Evolutionary conservation across 1,284 basidiomycete species (phyloP).

Genomic region (Peniophora sp.): DNA sequence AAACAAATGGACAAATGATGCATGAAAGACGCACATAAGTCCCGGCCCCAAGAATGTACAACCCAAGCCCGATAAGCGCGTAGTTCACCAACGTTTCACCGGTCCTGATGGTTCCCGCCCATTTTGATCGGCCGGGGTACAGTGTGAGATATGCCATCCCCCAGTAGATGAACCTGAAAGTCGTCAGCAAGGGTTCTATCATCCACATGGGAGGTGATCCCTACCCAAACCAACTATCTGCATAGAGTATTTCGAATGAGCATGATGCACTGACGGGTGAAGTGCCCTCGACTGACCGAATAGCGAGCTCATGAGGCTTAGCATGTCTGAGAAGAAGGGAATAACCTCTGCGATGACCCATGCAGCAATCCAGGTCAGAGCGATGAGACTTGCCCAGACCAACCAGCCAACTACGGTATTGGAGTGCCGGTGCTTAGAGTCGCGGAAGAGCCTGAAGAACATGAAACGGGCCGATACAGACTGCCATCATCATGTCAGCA

Average conservation of each 20-base stretch:
- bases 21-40: slow-evolving; percentile 26
- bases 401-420: slow-evolving; percentile 58
- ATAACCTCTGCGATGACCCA: slow-evolving; percentile 52
- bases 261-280: background rate
- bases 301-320: slow-evolving; percentile 35
- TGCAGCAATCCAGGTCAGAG: slow-evolving; percentile 46
- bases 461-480: slow-evolving; percentile 40
- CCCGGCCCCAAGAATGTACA: slow-evolving; percentile 32
- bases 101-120: slow-evolving; percentile 25
- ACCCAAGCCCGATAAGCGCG: slow-evolving; percentile 30
- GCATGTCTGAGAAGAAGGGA: slow-evolving; percentile 41
- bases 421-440: slow-evolving; percentile 40
- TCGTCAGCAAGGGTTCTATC: no score
- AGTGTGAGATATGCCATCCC: slow-evolving; percentile 36
- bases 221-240: slow-evolving; percentile 28
- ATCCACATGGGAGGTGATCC: no score
- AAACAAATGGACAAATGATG: no score
- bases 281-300: slow-evolving; percentile 25
- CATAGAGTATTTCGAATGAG: no score
- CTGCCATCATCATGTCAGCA: slow-evolving; percentile 14
- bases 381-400: slow-evolving; percentile 48
- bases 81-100: slow-evolving; percentile 33
- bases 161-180: slow-evolving; percentile 31
- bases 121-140: slow-evolving; percentile 27
- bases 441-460: slow-evolving; percentile 41